Evolutionary conservation across 257 asterid genomes (phyloP).

Genomic region (Thymus quinquecostatus): DNA sequence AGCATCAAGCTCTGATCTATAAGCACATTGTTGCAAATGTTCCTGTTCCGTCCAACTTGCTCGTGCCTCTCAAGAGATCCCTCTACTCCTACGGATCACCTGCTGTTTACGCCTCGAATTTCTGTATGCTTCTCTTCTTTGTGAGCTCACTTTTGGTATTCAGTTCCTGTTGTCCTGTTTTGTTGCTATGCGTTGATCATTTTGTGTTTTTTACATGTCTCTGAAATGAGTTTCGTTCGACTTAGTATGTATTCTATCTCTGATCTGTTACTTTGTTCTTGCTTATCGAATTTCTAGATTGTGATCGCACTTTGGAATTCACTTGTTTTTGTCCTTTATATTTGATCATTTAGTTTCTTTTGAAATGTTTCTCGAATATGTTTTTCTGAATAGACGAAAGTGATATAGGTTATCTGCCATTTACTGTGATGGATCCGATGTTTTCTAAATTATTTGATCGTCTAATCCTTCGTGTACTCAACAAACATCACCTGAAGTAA

Average conservation of each 20-base stretch:
- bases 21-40: conserved; percentile 80
- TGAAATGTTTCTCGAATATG: background rate
- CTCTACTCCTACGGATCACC: conserved; percentile 61
- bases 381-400: background rate
- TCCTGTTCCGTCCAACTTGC: conserved; percentile 82
- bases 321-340: too few relatives aligned
- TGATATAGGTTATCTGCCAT: too few relatives aligned
- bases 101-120: conserved; percentile 63
- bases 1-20: conserved; percentile 90
- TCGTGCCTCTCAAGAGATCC: conserved; percentile 70
- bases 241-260: too few relatives aligned
- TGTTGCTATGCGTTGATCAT: background rate
- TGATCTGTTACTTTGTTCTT: background rate
- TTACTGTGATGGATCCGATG: too few relatives aligned
- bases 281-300: too few relatives aligned
- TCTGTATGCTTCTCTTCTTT: conserved; percentile 49
- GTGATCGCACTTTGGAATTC: too few relatives aligned
- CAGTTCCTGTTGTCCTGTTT: conserved; percentile 11
- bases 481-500: too few relatives aligned
- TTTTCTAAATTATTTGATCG: too few relatives aligned
- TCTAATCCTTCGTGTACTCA: too few relatives aligned
- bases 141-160: background rate
- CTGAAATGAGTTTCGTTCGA: background rate
- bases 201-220: background rate
- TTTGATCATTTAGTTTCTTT: too few relatives aligned